Base-by-base conservation (phyloP, 164 flowering plant genomes). In the Sextonia rubra region DNA sequence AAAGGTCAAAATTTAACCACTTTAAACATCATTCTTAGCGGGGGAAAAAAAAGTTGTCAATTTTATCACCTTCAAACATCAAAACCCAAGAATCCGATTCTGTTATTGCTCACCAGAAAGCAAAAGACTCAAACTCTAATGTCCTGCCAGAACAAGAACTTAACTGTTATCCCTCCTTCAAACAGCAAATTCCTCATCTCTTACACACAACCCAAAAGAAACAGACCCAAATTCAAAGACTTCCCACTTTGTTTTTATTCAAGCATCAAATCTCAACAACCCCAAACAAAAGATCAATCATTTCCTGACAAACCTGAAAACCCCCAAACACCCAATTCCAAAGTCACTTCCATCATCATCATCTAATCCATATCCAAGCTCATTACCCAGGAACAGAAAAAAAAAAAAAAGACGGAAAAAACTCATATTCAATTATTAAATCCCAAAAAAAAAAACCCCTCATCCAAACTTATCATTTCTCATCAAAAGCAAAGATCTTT, bases 281-380 rank as follows among this genome's bases (percentile, higher is more conserved):
- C 14, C 4, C 24, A 64, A 64, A 29, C 14, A 0, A 70, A 27
- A 27, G 18, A 60, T 22, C 23, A 20, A 37, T 27, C 48, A 58
- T 17, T 32, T 58, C 26, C 25, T 20, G 17, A 11, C 11, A 52
- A 69, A 69, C 24, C 4, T 17, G 9, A 69, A 69, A 26, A 69
- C 20, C 64, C 30, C 47, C 7, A 52, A 29, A 70, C 52, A 60
- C 48, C 65, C 72, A 70, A 20, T 58, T 60, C 72, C 72, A 60
- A 30, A 56, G 9, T 18, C 47, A 64, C 32, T 22, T 11, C 60
- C 18, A 68, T 58, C 44, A 32, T 32, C 37, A 32, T 37, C 44
- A 37, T 37, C 44, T 7, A 37, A 37, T 37, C 44, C 44, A 37
- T 7, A 37, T 37, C 44, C 44, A 0, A 37, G 44, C 44, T 60